Evolutionary conservation across 2,329 filamentous ascomycete species (phyloP), one percentile per base, ranked within the genome.

Genomic region (Zasmidium angulare): DNA sequence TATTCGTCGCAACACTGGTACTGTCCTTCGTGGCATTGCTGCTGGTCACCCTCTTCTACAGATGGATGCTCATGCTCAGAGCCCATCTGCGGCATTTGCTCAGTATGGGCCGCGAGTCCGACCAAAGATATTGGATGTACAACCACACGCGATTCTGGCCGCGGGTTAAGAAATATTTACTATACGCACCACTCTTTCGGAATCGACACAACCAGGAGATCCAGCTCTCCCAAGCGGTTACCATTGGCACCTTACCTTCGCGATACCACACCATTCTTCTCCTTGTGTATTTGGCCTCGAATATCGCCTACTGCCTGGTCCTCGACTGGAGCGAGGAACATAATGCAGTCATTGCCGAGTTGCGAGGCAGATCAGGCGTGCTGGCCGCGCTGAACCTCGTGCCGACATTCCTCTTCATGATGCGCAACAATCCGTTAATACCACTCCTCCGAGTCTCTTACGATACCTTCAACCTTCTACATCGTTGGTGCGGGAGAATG

Each of bases 371-470:
- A 59, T 89, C 90, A 6, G 95, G 95, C 56, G 89, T 88, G 9
- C 82, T 99, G 64, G 87, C 93, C 3, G 82, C 92, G 11, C 84
- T 96, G 69, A 99, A 97, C 78, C 90, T 98, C 85, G 86, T 99
- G 29, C 93, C 95, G 3, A 86, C 97, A 26, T 84, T 98, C 69
- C 84, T 98, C 64, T 84, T 98, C 58, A 92, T 93, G 12, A 87
- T 91, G 46, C 89, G 95, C 72, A 98, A 98, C 79, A 99, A 98
- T 77, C 91, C 91, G 11, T 81, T 97, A 53, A 97, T 98, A 71
- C 75, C 81, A 2, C 75, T 96, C 40, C 82, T 97, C 58, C 85
- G 89, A 69, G 89, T 98, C 74, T 95, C 90, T 75, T 99, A 97
- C 77, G 93, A 98, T 75, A 96, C 92, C 0, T 98, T 96, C 82